phyloP scores from a whole-genome alignment of 441 rosid species.

The Jatropha multifida region DNA sequence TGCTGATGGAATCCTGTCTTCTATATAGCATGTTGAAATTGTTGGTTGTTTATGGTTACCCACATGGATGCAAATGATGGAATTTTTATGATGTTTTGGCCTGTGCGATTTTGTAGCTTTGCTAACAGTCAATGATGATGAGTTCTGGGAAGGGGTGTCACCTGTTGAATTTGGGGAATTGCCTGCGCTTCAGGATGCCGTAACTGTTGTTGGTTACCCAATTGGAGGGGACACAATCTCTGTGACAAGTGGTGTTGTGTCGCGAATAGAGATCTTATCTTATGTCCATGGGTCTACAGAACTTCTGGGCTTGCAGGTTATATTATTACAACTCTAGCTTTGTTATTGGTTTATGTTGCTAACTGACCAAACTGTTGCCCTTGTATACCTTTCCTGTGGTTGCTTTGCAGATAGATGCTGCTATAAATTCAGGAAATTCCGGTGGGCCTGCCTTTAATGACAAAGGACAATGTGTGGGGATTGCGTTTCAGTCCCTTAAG shows the following conservation, averaged over 20 bases:
- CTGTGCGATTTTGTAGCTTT: conserved; percentile 52
- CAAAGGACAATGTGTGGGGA: conserved; percentile 85
- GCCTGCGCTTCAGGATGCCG: conserved; percentile 97
- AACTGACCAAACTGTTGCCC: neutral
- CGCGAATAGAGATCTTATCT: conserved; percentile 82
- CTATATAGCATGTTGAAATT: neutral
- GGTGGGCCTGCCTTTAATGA: conserved; percentile 98
- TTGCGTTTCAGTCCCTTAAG: conserved; percentile 95
- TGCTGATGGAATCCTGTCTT: neutral
- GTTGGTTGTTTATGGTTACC: neutral
- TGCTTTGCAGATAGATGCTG: conserved; percentile 86
- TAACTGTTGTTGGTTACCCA: conserved; percentile 95
- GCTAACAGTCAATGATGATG: conserved; percentile 84
- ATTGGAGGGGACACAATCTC: conserved; percentile 96
- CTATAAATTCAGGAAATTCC: conserved; percentile 92
- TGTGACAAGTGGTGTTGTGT: conserved; percentile 96
- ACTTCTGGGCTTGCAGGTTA: conserved; percentile 87
- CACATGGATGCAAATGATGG: neutral
- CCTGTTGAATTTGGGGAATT: conserved; percentile 87
- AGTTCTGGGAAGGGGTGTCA: conserved; percentile 86
- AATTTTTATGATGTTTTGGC: neutral
- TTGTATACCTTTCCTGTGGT: neutral
- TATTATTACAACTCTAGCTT: conserved; percentile 5
- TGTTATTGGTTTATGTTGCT: neutral
- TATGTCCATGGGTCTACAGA: conserved; percentile 88